These are phyloP conservation scores for Ceratobasidium sp. DNA, from an alignment of 1,284 basidiomycete species.

Conservation along the genomic window DNA sequence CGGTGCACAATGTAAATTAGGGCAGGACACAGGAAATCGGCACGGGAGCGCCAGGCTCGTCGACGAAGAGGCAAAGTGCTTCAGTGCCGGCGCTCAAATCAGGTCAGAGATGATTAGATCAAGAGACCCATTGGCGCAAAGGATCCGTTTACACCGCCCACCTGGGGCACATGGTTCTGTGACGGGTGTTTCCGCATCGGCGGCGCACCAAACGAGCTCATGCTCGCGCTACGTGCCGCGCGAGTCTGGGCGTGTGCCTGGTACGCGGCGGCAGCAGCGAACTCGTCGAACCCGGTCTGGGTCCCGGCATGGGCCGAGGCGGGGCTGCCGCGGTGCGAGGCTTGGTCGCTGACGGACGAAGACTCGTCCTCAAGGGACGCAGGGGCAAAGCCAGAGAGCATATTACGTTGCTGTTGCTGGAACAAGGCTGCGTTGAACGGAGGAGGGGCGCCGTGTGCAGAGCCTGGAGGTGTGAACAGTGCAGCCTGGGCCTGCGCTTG, in stretches of 20 bases:
- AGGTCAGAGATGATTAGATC: conserved; percentile 3
- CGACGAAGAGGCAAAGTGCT: neutral
- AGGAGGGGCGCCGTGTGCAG: conserved; percentile 37
- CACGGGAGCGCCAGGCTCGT: conserved; percentile 18
- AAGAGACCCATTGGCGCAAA: conserved; percentile 39
- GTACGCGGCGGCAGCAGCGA: conserved; percentile 13
- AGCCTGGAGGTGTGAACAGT: conserved; percentile 40
- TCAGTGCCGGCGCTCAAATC: conserved; percentile 13
- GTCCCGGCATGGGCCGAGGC: conserved; percentile 21
- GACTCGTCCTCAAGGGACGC: neutral
- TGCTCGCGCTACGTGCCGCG: conserved; percentile 36
- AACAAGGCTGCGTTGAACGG: conserved; percentile 11
- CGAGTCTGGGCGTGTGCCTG: conserved; percentile 23
- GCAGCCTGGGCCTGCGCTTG: conserved; percentile 39
- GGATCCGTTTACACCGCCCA: conserved; percentile 32
- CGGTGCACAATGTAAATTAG: neutral
- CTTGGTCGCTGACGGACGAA: conserved; percentile 5
- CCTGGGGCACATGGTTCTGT: conserved; percentile 38
- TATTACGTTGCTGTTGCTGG: conserved; percentile 15
- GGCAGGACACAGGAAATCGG: neutral
- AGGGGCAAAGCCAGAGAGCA: neutral
- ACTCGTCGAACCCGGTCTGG: conserved; percentile 34
- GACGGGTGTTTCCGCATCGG: conserved; percentile 36
- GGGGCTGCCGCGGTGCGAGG: conserved; percentile 6
- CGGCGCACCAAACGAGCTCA: conserved; percentile 25